Conservation (phyloP, 2,329 filamentous ascomycete species). For the Coniochaeta ligniaria region DNA sequence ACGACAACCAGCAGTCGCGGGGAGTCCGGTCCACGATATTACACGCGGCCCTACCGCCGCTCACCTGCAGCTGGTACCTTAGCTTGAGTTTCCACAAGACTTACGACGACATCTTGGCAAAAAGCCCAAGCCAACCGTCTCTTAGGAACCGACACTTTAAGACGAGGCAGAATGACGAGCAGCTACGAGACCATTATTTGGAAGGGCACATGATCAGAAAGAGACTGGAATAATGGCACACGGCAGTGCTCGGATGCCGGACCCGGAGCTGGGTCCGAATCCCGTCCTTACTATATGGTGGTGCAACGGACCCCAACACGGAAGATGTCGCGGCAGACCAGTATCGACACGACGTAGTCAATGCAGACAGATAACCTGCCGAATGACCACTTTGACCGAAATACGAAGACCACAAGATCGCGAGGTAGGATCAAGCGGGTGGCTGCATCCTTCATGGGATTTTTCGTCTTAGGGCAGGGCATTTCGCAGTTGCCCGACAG, state of each 20-base stretch:
- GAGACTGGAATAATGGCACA: neutral
- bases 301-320: neutral
- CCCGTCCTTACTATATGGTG: no score
- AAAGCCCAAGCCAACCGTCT: neutral
- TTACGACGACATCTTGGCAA: neutral
- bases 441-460: neutral
- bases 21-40: neutral
- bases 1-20: neutral
- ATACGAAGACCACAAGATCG: neutral
- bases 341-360: neutral
- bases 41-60: neutral
- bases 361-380: neutral
- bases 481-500: neutral
- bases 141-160: neutral
- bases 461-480: neutral
- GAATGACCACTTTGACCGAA: neutral
- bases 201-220: no score
- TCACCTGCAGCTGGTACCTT: neutral
- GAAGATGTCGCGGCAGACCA: neutral
- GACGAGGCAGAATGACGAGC: neutral
- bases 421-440: neutral
- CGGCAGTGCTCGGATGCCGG: neutral
- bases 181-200: neutral
- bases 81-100: neutral
- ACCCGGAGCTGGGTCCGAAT: neutral